Conservation (phyloP, 208 protist genomes). For the Crithidia bombi region DNA sequence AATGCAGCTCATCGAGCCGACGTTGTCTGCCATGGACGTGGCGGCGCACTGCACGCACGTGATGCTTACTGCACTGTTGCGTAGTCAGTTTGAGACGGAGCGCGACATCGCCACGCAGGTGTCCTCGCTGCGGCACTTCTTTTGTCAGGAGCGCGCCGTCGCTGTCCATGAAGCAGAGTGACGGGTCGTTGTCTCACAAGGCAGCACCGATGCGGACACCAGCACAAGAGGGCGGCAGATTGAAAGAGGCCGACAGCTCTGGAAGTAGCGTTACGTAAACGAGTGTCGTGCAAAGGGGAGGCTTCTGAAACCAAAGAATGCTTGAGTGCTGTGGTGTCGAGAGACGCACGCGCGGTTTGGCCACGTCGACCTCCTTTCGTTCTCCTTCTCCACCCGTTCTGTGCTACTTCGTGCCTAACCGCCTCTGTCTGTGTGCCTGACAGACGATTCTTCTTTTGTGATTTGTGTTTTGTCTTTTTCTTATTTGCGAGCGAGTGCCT, state of each 20-base stretch:
- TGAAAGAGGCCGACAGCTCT: too few species aligned
- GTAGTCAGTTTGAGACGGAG: slow-evolving; percentile 28
- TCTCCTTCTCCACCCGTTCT: too few species aligned
- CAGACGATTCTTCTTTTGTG: background rate
- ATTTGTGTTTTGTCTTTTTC: slow-evolving; percentile 1
- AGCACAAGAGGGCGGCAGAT: too few species aligned
- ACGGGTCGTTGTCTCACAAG: background rate
- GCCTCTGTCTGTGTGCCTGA: background rate
- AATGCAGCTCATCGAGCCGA: slow-evolving; percentile 26
- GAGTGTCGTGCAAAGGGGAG: too few species aligned
- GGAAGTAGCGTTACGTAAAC: too few species aligned
- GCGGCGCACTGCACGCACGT: slow-evolving; percentile 31
- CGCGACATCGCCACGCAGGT: slow-evolving; percentile 5
- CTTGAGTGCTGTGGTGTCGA: too few species aligned
- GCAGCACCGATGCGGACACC: too few species aligned
- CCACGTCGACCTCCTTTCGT: too few species aligned
- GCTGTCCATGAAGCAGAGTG: background rate
- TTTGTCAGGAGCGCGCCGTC: background rate
- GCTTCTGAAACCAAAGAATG: too few species aligned
- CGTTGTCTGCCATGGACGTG: slow-evolving; percentile 27
- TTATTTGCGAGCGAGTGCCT: background rate
- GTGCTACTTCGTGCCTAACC: too few species aligned
- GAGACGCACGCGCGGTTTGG: too few species aligned
- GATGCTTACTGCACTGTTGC: slow-evolving; percentile 37
- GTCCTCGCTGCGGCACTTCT: slow-evolving; percentile 40